phyloP scores from a whole-genome alignment of 2,329 filamentous ascomycete genomes.

The Aspergillus hiratsukae region DNA sequence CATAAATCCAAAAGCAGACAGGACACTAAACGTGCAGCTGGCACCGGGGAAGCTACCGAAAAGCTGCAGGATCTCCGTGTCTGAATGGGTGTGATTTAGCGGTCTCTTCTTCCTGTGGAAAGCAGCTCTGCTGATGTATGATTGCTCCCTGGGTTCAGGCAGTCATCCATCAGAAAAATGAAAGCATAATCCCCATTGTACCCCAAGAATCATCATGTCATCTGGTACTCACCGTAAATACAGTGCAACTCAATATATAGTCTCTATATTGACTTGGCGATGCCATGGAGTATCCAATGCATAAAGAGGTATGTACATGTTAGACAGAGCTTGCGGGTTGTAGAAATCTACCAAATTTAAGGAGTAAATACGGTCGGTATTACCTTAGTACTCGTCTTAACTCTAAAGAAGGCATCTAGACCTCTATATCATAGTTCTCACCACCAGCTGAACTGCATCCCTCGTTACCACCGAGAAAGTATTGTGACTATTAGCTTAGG shows the following conservation, averaged over 20 bases:
- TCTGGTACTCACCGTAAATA: background rate
- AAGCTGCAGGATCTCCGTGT: constrained; percentile 41
- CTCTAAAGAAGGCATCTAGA: too few species aligned
- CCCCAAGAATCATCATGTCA: background rate
- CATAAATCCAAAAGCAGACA: constrained; percentile 49
- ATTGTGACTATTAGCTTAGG: background rate
- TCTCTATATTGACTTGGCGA: background rate
- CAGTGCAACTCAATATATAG: background rate
- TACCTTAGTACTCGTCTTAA: too few species aligned
- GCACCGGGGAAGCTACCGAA: constrained; percentile 33
- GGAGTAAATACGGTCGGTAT: too few species aligned
- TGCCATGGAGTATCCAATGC: background rate
- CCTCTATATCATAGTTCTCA: too few species aligned
- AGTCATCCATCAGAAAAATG: background rate
- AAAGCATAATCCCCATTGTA: background rate
- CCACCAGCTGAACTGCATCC: too few species aligned
- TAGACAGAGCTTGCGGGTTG: too few species aligned
- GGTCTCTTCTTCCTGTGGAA: background rate
- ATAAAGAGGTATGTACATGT: background rate
- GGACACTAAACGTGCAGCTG: constrained; percentile 22
- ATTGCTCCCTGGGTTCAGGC: background rate
- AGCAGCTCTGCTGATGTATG: background rate
- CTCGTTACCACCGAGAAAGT: background rate
- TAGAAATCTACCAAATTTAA: too few species aligned
- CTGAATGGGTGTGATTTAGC: constrained; percentile 14